Percentiles rank a stretch among this genome's conserved stretches.
These are phyloP conservation scores for Candida khao-thaluensis DNA, from an alignment of 805 yeast genomes.

Conservation along the genomic window DNA sequence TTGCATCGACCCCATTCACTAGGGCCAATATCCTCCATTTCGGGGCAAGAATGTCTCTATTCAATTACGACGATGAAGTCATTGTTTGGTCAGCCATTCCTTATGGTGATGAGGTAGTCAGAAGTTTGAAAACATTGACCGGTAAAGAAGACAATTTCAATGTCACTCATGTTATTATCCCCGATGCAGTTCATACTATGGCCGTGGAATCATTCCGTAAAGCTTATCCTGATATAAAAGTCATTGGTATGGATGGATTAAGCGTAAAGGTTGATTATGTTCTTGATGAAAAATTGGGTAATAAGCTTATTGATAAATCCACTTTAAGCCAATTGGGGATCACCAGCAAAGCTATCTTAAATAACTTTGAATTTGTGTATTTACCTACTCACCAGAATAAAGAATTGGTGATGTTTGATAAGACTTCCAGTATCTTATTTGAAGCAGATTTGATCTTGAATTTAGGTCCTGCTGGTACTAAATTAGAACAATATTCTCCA, in stretches of 20 bases:
- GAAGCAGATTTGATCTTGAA: constrained; percentile 65
- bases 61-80: constrained; percentile 29
- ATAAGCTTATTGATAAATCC: constrained; percentile 26
- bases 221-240: constrained; percentile 47
- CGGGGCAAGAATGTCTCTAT: constrained; percentile 44
- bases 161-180: constrained; percentile 54
- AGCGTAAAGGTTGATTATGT: constrained; percentile 37
- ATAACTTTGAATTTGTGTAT: constrained; percentile 53
- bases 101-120: constrained; percentile 44
- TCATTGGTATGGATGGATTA: constrained; percentile 52
- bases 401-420: constrained; percentile 55
- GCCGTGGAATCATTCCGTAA: constrained; percentile 55
- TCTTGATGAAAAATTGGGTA: constrained; percentile 34
- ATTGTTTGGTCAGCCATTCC: constrained; percentile 63
- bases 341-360: constrained; percentile 34
- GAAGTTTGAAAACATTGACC: constrained; percentile 34
- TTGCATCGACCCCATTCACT: constrained; percentile 35
- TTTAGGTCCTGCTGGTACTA: constrained; percentile 44
- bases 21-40: constrained; percentile 32
- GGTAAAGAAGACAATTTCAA: constrained; percentile 34
- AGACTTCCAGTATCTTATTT: constrained; percentile 46
- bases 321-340: constrained; percentile 32
- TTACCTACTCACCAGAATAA: constrained; percentile 57
- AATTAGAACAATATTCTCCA: constrained; percentile 43
- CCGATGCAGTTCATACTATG: constrained; percentile 66